A percentile compares a stretch with the other conserved stretches of the same genome.
These are phyloP conservation scores for Flaveria robusta DNA, from an alignment of 129 eudicot genomes.

Conservation along the genomic window DNA sequence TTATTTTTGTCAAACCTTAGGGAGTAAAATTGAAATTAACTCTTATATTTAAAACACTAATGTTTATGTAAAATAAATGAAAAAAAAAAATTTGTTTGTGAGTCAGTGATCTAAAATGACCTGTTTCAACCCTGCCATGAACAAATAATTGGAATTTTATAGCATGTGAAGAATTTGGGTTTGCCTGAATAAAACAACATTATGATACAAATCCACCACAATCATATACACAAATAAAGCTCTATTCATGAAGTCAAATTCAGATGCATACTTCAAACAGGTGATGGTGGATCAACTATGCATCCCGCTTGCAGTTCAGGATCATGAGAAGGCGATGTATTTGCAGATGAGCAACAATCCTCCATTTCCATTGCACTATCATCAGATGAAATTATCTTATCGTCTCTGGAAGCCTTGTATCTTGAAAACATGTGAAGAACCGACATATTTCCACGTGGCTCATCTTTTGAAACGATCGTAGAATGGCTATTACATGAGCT, in stretches of 20 bases:
- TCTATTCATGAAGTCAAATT: constrained; percentile 2
- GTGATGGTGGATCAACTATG: constrained; percentile 20
- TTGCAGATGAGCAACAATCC: constrained; percentile 44
- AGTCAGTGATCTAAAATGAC: neutral
- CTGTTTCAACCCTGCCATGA: neutral
- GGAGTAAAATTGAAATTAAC: no score
- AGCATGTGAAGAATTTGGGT: constrained; percentile 2
- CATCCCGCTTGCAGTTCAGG: constrained; percentile 27
- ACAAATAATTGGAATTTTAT: neutral
- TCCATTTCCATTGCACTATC: constrained; percentile 32
- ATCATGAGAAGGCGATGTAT: constrained; percentile 37
- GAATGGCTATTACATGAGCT: constrained; percentile 29
- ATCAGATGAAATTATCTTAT: constrained; percentile 25
- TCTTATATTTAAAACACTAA: no score
- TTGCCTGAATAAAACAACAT: constrained; percentile 1
- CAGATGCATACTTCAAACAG: constrained; percentile 5
- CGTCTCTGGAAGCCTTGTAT: constrained; percentile 45
- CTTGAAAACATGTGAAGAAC: constrained; percentile 55
- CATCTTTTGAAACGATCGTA: constrained; percentile 29
- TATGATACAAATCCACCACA: neutral
- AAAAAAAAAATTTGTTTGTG: neutral
- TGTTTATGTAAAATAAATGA: neutral
- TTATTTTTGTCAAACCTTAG: no score
- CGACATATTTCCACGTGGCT: constrained; percentile 42
- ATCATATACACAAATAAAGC: constrained; percentile 17